Percentiles rank a stretch among this genome's conserved stretches.
Evolutionary conservation across 2,329 filamentous ascomycete species (phyloP).

Genomic region (Stachybotrys chlorohalonatus): DNA sequence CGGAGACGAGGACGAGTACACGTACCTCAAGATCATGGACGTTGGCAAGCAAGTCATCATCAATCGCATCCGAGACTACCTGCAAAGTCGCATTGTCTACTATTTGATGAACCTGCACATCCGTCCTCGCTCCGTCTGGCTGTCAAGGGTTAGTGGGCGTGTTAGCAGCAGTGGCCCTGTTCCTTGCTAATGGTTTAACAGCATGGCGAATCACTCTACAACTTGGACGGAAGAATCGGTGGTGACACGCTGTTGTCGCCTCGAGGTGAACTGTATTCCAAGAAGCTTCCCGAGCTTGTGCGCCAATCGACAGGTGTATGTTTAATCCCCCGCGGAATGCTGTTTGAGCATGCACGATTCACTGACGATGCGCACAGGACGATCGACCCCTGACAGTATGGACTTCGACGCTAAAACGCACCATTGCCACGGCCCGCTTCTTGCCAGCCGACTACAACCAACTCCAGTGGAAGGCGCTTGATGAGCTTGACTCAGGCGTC

Average conservation of each 20-base stretch:
- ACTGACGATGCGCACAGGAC: constrained; percentile 28
- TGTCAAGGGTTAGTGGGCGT: constrained; percentile 64
- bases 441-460: constrained; percentile 80
- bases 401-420: constrained; percentile 63
- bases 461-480: constrained; percentile 95
- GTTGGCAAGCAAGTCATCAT: constrained; percentile 95
- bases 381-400: constrained; percentile 53
- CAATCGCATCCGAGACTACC: constrained; percentile 93
- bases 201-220: constrained; percentile 94
- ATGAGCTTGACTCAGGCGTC: constrained; percentile 92
- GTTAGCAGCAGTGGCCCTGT: neutral
- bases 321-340: constrained; percentile 7
- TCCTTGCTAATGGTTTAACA: constrained; percentile 22
- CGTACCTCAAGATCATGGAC: constrained; percentile 96
- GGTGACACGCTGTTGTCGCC: constrained; percentile 82
- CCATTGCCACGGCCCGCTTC: constrained; percentile 82
- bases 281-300: constrained; percentile 75
- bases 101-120: constrained; percentile 99
- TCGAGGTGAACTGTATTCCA: constrained; percentile 80
- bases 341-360: neutral
- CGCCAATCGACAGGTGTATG: constrained; percentile 77
- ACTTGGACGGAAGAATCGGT: constrained; percentile 82
- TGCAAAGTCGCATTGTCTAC: constrained; percentile 93
- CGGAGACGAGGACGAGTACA: constrained; percentile 71
- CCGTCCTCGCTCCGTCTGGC: constrained; percentile 90